Percentiles rank a stretch among this genome's conserved stretches.
Evolutionary conservation across 306 rosid species (phyloP).

Genomic region (Ormosia semicastrata): DNA sequence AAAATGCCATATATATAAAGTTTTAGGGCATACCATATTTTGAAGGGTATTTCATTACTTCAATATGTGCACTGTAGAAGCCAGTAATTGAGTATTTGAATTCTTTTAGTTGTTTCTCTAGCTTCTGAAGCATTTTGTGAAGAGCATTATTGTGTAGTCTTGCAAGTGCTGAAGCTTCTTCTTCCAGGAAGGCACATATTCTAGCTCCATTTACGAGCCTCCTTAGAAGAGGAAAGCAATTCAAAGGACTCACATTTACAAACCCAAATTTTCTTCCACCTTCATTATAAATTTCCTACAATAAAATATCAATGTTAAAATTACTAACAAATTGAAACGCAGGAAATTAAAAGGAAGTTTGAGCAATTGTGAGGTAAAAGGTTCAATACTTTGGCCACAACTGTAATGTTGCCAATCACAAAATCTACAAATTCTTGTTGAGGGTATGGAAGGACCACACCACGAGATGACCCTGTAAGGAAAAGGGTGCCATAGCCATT

Average conservation of each 20-base stretch:
- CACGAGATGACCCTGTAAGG: not conserved
- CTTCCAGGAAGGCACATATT: slow-evolving; percentile 32
- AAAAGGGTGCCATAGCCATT: slow-evolving; percentile 38
- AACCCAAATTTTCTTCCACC: slow-evolving; percentile 63
- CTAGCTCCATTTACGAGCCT: not conserved
- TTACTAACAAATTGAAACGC: not conserved
- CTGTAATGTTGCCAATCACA: slow-evolving; percentile 48
- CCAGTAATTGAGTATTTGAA: slow-evolving; percentile 41
- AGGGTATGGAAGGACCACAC: slow-evolving; percentile 10
- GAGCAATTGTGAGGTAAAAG: not conserved
- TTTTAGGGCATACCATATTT: slow-evolving; percentile 26
- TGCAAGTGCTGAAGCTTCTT: slow-evolving; percentile 7
- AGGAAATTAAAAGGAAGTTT: too few species aligned
- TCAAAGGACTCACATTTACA: slow-evolving; percentile 18
- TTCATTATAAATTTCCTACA: slow-evolving; percentile 40
- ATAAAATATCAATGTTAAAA: not conserved
- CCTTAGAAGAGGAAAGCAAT: slow-evolving; percentile 39
- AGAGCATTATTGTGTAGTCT: slow-evolving; percentile 44
- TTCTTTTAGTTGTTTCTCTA: slow-evolving; percentile 29
- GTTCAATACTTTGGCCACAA: slow-evolving; percentile 27
- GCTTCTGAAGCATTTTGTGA: slow-evolving; percentile 13
- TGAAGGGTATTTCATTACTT: slow-evolving; percentile 37
- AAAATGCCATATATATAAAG: not conserved
- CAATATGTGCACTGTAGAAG: not conserved
- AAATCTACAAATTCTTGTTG: slow-evolving; percentile 25